Evolutionary conservation across 768 basidiomycete species (phyloP).

Genomic region (Trametes meyenii): DNA sequence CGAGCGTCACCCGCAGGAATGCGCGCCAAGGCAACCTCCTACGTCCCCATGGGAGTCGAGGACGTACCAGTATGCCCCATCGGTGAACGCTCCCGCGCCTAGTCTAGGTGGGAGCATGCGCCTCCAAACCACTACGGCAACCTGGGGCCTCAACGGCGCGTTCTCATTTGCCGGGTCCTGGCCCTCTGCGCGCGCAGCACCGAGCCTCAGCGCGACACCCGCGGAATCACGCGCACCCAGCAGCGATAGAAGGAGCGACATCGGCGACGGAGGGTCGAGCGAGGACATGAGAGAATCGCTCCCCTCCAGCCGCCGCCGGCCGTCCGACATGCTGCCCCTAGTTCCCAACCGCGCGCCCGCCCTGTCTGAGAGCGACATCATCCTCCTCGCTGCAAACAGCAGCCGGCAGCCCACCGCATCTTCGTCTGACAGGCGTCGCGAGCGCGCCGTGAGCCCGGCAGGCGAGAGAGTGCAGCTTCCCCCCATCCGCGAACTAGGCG

Average conservation of each 20-base stretch:
- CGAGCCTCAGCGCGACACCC: neutral
- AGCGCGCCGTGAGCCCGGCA: constrained; percentile 6
- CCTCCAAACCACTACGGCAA: constrained; percentile 3
- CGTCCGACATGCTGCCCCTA: neutral
- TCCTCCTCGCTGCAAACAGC: neutral
- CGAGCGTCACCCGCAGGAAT: neutral
- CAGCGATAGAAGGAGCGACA: neutral
- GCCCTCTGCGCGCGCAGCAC: neutral
- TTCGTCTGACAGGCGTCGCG: constrained; percentile 1
- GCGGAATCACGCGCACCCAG: neutral
- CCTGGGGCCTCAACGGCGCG: neutral
- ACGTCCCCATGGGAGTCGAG: neutral
- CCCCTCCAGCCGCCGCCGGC: neutral
- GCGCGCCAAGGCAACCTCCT: neutral
- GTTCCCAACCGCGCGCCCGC: neutral
- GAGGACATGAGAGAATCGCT: neutral
- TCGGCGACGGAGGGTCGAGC: neutral
- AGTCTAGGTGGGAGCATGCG: constrained; percentile 6
- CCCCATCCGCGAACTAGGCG: neutral
- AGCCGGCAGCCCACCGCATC: neutral
- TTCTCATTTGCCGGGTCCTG: constrained; percentile 10
- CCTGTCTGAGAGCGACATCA: constrained; percentile 11
- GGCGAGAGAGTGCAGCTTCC: constrained; percentile 10
- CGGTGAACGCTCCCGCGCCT: neutral
- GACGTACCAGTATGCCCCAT: neutral